Conservation (phyloP, 208 protist genomes). For the Crithidia bombi region DNA sequence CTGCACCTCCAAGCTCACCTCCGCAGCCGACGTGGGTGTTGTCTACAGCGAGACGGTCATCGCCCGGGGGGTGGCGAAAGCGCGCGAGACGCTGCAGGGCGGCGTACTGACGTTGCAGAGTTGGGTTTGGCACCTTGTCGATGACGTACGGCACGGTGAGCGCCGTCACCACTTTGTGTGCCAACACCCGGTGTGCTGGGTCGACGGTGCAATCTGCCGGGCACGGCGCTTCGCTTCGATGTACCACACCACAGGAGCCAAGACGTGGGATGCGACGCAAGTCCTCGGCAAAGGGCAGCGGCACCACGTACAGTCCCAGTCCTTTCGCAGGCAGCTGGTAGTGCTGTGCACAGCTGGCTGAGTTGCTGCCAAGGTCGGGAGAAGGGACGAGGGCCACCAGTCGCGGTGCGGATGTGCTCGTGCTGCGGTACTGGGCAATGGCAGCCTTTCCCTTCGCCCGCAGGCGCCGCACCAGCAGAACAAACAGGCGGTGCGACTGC, state of each 20-base stretch:
- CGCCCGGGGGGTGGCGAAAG: not conserved
- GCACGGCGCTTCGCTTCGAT: constrained; percentile 1
- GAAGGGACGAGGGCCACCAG: constrained; percentile 84
- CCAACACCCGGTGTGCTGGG: constrained; percentile 38
- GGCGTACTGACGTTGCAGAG: constrained; percentile 65
- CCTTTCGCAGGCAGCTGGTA: constrained; percentile 49
- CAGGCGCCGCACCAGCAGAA: constrained; percentile 66
- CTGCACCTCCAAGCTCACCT: not conserved
- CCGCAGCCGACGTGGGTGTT: not conserved
- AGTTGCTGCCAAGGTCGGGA: constrained; percentile 16
- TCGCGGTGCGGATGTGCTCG: constrained; percentile 40
- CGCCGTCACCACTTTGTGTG: constrained; percentile 50
- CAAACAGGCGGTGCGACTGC: constrained; percentile 65
- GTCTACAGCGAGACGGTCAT: not conserved
- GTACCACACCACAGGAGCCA: constrained; percentile 13
- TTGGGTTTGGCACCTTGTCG: constrained; percentile 70
- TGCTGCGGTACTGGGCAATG: constrained; percentile 66
- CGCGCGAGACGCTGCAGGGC: constrained; percentile 59
- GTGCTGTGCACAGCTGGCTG: constrained; percentile 7
- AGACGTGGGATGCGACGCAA: constrained; percentile 49
- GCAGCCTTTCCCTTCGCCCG: constrained; percentile 54
- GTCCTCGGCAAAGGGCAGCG: constrained; percentile 86
- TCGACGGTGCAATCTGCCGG: constrained; percentile 13
- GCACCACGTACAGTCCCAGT: constrained; percentile 82
- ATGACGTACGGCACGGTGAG: constrained; percentile 66